phyloP scores from a whole-genome alignment of 495 filamentous ascomycete genomes.

The Podospora fimiseda region DNA sequence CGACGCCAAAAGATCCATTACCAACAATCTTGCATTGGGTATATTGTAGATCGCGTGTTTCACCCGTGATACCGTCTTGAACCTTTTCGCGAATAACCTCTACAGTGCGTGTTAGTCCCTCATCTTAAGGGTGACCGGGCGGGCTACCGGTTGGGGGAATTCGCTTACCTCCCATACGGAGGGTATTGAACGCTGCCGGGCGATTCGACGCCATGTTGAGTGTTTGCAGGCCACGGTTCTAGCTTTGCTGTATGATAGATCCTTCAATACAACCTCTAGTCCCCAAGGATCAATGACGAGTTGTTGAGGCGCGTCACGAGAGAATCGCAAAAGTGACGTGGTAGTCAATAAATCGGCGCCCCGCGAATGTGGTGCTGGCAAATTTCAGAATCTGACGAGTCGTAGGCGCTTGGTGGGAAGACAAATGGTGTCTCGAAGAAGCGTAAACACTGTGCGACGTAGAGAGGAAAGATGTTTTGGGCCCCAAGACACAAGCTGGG shows the following conservation, averaged over 20 bases:
- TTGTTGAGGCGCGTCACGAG: background rate
- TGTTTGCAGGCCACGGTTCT: constrained; percentile 16
- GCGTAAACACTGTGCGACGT: background rate
- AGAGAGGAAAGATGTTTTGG: background rate
- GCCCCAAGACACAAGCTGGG: background rate
- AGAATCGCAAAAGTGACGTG: background rate
- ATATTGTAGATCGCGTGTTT: constrained; percentile 93
- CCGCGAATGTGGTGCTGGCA: background rate
- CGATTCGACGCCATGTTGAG: constrained; percentile 44
- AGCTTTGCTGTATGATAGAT: constrained; percentile 26
- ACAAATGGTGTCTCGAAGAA: constrained; percentile 4
- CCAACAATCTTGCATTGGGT: constrained; percentile 99
- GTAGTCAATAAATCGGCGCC: background rate
- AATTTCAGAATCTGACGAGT: background rate
- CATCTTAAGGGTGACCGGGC: background rate
- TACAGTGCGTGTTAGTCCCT: constrained; percentile 31
- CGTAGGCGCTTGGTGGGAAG: background rate
- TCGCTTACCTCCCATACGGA: constrained; percentile 50
- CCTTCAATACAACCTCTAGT: background rate
- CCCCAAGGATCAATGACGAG: background rate
- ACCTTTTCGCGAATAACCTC: constrained; percentile 98
- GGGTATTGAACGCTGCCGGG: constrained; percentile 47
- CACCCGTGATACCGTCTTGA: constrained; percentile 94
- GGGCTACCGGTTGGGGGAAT: background rate
- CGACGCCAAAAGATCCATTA: constrained; percentile 97